phyloP scores from a whole-genome alignment of 306 rosid species.

The Lablab purpureus region DNA sequence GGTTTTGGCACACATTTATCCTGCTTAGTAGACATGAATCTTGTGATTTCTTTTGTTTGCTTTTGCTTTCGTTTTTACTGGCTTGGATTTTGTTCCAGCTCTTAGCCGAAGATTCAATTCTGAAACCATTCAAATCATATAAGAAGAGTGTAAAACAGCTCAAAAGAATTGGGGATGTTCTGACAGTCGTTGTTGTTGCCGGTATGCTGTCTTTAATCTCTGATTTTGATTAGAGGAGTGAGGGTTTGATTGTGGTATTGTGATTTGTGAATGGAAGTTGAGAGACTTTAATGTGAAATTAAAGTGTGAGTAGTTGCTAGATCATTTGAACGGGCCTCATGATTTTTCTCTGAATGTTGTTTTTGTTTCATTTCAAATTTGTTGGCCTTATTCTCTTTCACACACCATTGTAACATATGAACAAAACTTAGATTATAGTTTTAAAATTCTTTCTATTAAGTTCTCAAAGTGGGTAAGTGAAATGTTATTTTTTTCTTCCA shows the following conservation, averaged over 20 bases:
- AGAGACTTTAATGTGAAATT: constrained; percentile 25
- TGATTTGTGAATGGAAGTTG: constrained; percentile 11
- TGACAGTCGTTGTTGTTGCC: constrained; percentile 75
- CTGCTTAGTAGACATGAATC: background rate
- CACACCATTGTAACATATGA: constrained; percentile 1
- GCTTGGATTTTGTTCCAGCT: constrained; percentile 62
- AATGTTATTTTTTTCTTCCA: background rate
- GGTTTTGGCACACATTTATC: background rate
- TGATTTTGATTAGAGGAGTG: constrained; percentile 11
- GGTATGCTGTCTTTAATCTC: constrained; percentile 49
- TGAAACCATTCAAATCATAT: constrained; percentile 82
- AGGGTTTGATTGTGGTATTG: background rate
- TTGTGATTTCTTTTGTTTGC: constrained; percentile 15
- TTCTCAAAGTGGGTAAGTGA: background rate
- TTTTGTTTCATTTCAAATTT: constrained; percentile 30
- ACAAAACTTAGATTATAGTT: background rate
- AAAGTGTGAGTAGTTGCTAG: constrained; percentile 16
- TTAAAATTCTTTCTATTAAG: background rate
- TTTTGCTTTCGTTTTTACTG: constrained; percentile 2
- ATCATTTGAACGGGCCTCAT: constrained; percentile 5
- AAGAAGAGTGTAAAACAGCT: constrained; percentile 66
- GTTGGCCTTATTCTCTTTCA: constrained; percentile 8
- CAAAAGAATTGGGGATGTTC: constrained; percentile 73
- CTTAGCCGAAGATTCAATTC: constrained; percentile 74
- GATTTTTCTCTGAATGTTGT: background rate